Percentiles rank a stretch among this genome's conserved stretches.
phyloP scores from a whole-genome alignment of 768 basidiomycete genomes.

The Plicaturopsis crispa region DNA sequence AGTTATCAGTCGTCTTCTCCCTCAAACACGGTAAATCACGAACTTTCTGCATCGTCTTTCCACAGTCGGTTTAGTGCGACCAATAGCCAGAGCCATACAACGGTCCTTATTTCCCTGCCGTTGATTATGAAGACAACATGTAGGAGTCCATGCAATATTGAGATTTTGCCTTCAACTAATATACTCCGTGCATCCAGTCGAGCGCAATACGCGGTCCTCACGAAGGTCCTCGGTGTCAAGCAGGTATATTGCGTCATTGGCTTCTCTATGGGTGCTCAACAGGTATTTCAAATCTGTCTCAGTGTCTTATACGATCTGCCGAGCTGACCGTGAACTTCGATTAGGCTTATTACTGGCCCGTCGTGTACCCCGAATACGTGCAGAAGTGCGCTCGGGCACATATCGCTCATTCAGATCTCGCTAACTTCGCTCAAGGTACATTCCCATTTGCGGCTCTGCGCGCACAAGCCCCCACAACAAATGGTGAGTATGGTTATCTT shows the following conservation, averaged over 20 bases:
- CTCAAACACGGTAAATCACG: slow-evolving; percentile 48
- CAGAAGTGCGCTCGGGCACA: slow-evolving; percentile 26
- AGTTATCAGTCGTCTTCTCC: slow-evolving; percentile 46
- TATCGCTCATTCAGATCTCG: neutral
- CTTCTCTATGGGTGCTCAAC: slow-evolving; percentile 56
- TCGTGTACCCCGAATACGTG: slow-evolving; percentile 46
- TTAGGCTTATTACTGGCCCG: slow-evolving; percentile 51
- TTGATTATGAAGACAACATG: slow-evolving; percentile 57
- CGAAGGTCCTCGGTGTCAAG: slow-evolving; percentile 34
- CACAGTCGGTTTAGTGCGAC: neutral
- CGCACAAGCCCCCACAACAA: slow-evolving; percentile 49
- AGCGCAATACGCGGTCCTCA: slow-evolving; percentile 47
- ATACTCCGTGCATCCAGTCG: slow-evolving; percentile 23
- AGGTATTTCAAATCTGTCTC: slow-evolving; percentile 17
- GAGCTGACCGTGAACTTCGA: neutral
- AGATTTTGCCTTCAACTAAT: neutral
- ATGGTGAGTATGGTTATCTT: slow-evolving; percentile 27
- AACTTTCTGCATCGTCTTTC: neutral
- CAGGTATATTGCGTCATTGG: slow-evolving; percentile 41
- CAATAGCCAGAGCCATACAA: slow-evolving; percentile 44
- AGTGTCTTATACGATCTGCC: neutral
- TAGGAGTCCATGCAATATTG: slow-evolving; percentile 13
- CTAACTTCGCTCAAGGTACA: slow-evolving; percentile 28
- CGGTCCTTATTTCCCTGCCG: slow-evolving; percentile 49
- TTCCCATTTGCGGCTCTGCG: slow-evolving; percentile 45